Conservation (phyloP, 139 green algal genomes). For the Tetradesmus lagerheimii region DNA sequence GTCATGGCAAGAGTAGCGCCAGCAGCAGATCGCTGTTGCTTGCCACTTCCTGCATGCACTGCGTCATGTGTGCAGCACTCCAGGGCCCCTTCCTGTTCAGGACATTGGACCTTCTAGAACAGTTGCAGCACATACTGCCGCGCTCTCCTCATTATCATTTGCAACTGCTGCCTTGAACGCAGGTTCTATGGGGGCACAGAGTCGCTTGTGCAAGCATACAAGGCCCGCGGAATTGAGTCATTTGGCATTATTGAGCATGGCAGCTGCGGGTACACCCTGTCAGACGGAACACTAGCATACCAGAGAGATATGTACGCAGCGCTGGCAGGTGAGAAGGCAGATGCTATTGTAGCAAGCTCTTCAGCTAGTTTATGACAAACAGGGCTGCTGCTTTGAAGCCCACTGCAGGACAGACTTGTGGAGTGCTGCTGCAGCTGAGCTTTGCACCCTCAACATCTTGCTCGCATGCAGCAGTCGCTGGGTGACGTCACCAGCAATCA, state of each 20-base stretch:
- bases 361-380: no score
- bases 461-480: no score
- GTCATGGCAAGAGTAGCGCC: no score
- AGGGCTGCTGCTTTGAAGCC: no score
- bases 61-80: not conserved
- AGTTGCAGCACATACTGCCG: no score
- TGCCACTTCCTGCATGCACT: not conserved
- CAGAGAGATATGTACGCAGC: constrained; percentile 30
- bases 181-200: constrained; percentile 35
- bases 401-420: no score
- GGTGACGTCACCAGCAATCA: not conserved
- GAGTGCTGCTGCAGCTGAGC: no score
- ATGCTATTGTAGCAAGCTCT: no score
- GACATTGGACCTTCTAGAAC: no score
- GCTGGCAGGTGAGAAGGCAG: not conserved
- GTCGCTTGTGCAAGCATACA: constrained; percentile 11
- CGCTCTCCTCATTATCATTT: not conserved
- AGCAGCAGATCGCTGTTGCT: not conserved
- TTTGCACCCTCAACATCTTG: no score
- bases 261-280: constrained; percentile 36
- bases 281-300: constrained; percentile 10
- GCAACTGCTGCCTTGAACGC: not conserved
- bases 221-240: not conserved
- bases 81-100: not conserved
- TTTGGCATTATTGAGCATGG: constrained; percentile 49